Percentiles rank a stretch among this genome's conserved stretches.
These are phyloP conservation scores for Ramaria rubella DNA, from an alignment of 768 basidiomycete genomes.

Conservation along the genomic window DNA sequence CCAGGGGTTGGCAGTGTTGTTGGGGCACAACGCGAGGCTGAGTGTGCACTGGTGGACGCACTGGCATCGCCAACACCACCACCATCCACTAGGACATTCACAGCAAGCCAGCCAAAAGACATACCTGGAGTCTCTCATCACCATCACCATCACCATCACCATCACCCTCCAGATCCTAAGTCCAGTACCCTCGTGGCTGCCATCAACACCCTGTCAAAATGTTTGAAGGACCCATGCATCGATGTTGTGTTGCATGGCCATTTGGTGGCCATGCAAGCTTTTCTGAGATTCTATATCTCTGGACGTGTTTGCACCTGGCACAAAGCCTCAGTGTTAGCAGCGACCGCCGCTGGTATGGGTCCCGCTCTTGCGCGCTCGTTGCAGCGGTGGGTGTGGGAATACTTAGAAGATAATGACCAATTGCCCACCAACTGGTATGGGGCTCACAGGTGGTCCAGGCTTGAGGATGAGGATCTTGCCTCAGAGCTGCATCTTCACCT, in stretches of 20 bases:
- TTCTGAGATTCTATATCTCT: neutral
- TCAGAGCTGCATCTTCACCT: slow-evolving; percentile 11
- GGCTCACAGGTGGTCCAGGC: neutral
- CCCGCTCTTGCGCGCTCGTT: slow-evolving; percentile 25
- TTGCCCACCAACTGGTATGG: slow-evolving; percentile 6
- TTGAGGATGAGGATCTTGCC: slow-evolving; percentile 10
- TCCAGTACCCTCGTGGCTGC: neutral
- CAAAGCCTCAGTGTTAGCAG: slow-evolving; percentile 21
- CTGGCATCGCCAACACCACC: too few relatives aligned
- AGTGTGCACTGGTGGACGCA: neutral
- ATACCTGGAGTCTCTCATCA: too few relatives aligned
- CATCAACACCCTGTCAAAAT: neutral
- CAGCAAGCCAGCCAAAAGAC: neutral
- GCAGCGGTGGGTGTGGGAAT: slow-evolving; percentile 21
- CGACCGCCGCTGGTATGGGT: slow-evolving; percentile 24
- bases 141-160: neutral
- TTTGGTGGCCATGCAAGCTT: neutral
- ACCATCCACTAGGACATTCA: neutral
- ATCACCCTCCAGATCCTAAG: neutral
- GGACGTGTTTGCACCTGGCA: neutral
- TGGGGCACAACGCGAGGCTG: neutral
- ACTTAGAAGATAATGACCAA: neutral
- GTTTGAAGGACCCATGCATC: neutral
- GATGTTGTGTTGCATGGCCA: neutral
- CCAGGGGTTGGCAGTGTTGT: neutral